Evolutionary conservation across 202 grass and related monocot species (phyloP).

Genomic region (Hordeum pubiflorum): DNA sequence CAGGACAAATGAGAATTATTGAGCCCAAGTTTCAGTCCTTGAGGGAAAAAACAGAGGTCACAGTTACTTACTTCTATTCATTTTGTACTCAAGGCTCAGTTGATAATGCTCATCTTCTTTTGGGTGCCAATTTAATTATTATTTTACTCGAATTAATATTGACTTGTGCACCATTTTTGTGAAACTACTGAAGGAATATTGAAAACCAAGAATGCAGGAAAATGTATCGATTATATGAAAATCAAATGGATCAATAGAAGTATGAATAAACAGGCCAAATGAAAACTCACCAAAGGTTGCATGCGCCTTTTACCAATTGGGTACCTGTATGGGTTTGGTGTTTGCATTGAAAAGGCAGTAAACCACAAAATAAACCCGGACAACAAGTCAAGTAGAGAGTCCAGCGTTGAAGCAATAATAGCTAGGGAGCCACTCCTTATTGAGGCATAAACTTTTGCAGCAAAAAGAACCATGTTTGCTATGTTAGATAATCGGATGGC

Average conservation of each 20-base stretch:
- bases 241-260: background rate
- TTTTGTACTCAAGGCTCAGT: background rate
- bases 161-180: background rate
- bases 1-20: background rate
- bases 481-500: conserved; percentile 59
- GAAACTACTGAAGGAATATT: background rate
- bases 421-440: conserved; percentile 56
- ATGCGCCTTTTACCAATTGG: conserved; percentile 74
- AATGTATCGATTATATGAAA: background rate
- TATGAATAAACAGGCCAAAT: background rate
- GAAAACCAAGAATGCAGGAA: background rate
- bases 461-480: conserved; percentile 79
- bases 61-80: background rate
- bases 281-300: conserved; percentile 67
- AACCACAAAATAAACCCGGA: conserved; percentile 76
- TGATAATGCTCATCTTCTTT: background rate
- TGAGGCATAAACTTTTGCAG: conserved; percentile 74
- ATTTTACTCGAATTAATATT: background rate
- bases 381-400: conserved; percentile 69
- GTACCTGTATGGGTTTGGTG: conserved; percentile 72
- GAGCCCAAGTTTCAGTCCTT: background rate
- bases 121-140: background rate
- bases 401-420: conserved; percentile 72
- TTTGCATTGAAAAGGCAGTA: conserved; percentile 72
- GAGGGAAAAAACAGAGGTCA: background rate